phyloP scores from a whole-genome alignment of 2,329 filamentous ascomycete genomes.

The Penicillium occitanis region DNA sequence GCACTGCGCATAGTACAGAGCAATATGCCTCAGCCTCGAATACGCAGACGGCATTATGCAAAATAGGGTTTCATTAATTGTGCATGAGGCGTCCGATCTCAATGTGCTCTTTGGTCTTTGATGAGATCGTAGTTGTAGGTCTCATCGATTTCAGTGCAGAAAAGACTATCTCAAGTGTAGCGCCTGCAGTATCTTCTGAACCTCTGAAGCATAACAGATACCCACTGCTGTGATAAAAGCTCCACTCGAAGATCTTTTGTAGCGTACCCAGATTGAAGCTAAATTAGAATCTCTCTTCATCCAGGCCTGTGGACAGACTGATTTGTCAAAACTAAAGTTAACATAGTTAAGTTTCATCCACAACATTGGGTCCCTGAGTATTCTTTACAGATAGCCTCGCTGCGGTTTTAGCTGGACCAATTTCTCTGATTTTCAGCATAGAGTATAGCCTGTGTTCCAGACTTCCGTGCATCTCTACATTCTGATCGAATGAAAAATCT shows the following conservation, averaged over 20 bases:
- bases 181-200: slow-evolving; percentile 5
- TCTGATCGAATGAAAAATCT: not conserved
- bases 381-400: not conserved
- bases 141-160: not conserved
- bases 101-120: slow-evolving; percentile 1
- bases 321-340: not conserved
- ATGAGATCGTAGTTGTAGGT: slow-evolving; percentile 1
- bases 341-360: not conserved
- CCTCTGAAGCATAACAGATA: not conserved
- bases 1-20: not conserved
- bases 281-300: not conserved
- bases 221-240: not conserved
- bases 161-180: not conserved
- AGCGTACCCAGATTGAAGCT: not conserved
- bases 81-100: slow-evolving; percentile 12
- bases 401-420: not conserved
- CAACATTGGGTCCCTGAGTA: not conserved
- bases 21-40: not conserved
- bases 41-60: not conserved
- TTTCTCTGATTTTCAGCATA: not conserved
- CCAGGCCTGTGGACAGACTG: not conserved
- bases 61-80: not conserved
- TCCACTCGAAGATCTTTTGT: slow-evolving; percentile 13
- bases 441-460: not conserved
- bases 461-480: not conserved